phyloP scores from a whole-genome alignment of 176 grass and related monocot genomes.

The Puccinellia tenuiflora region DNA sequence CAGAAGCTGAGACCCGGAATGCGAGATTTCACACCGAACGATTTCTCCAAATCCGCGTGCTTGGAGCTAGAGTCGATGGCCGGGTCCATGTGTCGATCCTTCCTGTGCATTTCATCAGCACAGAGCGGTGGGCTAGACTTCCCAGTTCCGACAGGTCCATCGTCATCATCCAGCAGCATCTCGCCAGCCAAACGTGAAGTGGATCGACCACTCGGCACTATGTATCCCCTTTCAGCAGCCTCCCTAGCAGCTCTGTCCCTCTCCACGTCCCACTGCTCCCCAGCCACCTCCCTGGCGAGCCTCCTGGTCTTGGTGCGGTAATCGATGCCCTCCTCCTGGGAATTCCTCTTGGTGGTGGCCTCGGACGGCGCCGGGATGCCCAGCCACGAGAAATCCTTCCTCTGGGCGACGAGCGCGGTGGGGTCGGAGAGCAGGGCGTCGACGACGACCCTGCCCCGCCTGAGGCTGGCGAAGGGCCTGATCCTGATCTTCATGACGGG shows the following conservation, averaged over 20 bases:
- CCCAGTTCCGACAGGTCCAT: constrained; percentile 17
- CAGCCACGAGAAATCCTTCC: constrained; percentile 90
- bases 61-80: constrained; percentile 52
- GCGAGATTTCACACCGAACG: constrained; percentile 56
- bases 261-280: constrained; percentile 28
- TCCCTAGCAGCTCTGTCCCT: constrained; percentile 53
- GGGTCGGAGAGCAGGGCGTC: constrained; percentile 82
- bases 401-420: constrained; percentile 70
- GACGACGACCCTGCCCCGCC: constrained; percentile 73
- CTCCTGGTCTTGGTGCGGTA: constrained; percentile 80
- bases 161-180: constrained; percentile 1
- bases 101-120: constrained; percentile 80
- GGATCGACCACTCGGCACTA: constrained; percentile 43
- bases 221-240: constrained; percentile 75
- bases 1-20: constrained; percentile 52
- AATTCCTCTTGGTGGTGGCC: constrained; percentile 48
- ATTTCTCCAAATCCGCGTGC: constrained; percentile 69
- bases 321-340: constrained; percentile 83
- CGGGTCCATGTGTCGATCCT: constrained; percentile 54
- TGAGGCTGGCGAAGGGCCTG: constrained; percentile 74
- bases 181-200: constrained; percentile 23
- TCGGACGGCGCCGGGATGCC: constrained; percentile 67
- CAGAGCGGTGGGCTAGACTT: constrained; percentile 48
- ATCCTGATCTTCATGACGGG: constrained; percentile 70
- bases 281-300: constrained; percentile 67